These are phyloP conservation scores for Neospermospora avenae DNA, from an alignment of 2,329 filamentous ascomycete species.

Conservation along the genomic window DNA sequence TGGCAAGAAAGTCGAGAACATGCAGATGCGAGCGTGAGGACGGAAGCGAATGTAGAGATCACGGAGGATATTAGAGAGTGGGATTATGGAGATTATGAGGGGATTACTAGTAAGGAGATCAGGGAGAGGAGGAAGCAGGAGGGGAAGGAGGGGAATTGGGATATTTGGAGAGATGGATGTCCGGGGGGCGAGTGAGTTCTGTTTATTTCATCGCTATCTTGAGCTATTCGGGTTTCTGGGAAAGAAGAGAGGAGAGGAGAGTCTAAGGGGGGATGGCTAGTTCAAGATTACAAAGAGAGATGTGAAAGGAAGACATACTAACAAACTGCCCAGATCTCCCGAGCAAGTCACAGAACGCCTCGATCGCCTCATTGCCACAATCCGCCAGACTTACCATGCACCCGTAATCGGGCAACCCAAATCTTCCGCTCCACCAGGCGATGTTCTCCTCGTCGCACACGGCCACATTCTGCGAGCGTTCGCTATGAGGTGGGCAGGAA, in stretches of 20 bases:
- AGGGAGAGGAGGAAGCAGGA: slow-evolving; percentile 51
- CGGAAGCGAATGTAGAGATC: slow-evolving; percentile 60
- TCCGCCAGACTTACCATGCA: slow-evolving; percentile 59
- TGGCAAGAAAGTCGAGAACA: slow-evolving; percentile 56
- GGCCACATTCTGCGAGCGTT: slow-evolving; percentile 87
- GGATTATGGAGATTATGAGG: slow-evolving; percentile 88
- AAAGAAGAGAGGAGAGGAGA: not conserved
- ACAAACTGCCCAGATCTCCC: slow-evolving; percentile 37
- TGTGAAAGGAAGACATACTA: not conserved
- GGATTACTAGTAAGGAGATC: slow-evolving; percentile 71
- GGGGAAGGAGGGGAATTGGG: slow-evolving; percentile 59
- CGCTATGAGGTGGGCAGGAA: slow-evolving; percentile 80
- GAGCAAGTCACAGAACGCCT: slow-evolving; percentile 68
- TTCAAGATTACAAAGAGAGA: not conserved
- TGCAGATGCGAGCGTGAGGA: slow-evolving; percentile 42
- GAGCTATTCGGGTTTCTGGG: not conserved
- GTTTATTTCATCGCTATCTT: too few species aligned
- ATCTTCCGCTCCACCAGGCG: slow-evolving; percentile 40
- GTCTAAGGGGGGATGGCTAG: not conserved
- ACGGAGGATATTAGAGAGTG: slow-evolving; percentile 66
- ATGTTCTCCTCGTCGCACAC: slow-evolving; percentile 81
- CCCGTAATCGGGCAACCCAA: slow-evolving; percentile 55
- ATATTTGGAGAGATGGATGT: slow-evolving; percentile 89
- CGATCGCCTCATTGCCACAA: slow-evolving; percentile 72
- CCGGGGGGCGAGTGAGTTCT: slow-evolving; percentile 76